A percentile compares a stretch with the other conserved stretches of the same genome.
Conservation (phyloP, 495 filamentous ascomycete species). For the Clohesyomyces aquaticus region DNA sequence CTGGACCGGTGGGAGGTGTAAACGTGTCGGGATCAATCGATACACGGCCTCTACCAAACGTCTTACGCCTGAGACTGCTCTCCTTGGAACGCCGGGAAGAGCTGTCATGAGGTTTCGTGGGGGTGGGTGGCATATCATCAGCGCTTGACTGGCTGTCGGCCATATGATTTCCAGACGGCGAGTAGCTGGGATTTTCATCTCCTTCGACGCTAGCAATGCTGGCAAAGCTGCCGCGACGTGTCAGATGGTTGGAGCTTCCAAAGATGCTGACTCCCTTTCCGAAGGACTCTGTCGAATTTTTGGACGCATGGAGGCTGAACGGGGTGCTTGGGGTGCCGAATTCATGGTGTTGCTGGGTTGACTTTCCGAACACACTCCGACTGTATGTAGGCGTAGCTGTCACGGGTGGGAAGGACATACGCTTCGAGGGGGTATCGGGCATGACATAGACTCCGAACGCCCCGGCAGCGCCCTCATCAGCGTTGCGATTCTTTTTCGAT, state of each 20-base stretch:
- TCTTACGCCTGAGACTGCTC: constrained; percentile 49
- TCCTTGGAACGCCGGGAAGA: constrained; percentile 51
- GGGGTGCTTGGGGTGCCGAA: constrained; percentile 68
- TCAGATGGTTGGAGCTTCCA: constrained; percentile 60
- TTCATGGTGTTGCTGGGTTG: constrained; percentile 61
- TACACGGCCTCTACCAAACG: constrained; percentile 48
- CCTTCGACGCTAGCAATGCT: constrained; percentile 78
- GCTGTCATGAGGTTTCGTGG: constrained; percentile 72
- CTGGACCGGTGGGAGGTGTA: constrained; percentile 31
- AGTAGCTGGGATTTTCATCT: constrained; percentile 63
- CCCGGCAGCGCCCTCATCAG: constrained; percentile 55
- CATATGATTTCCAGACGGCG: constrained; percentile 57
- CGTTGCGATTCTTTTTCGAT: constrained; percentile 74
- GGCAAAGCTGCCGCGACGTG: constrained; percentile 72
- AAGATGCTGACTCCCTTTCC: constrained; percentile 71
- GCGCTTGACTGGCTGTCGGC: constrained; percentile 62
- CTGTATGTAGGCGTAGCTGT: constrained; percentile 41
- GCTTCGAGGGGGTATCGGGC: constrained; percentile 97
- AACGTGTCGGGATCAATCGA: constrained; percentile 52
- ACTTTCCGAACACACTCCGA: constrained; percentile 59
- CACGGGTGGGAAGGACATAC: constrained; percentile 65
- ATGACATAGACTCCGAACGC: constrained; percentile 59
- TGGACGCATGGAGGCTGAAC: constrained; percentile 56
- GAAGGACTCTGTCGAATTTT: constrained; percentile 60
- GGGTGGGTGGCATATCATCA: constrained; percentile 87